phyloP scores from a whole-genome alignment of 1,284 basidiomycete genomes.

The Rhodotorula glutinis region DNA sequence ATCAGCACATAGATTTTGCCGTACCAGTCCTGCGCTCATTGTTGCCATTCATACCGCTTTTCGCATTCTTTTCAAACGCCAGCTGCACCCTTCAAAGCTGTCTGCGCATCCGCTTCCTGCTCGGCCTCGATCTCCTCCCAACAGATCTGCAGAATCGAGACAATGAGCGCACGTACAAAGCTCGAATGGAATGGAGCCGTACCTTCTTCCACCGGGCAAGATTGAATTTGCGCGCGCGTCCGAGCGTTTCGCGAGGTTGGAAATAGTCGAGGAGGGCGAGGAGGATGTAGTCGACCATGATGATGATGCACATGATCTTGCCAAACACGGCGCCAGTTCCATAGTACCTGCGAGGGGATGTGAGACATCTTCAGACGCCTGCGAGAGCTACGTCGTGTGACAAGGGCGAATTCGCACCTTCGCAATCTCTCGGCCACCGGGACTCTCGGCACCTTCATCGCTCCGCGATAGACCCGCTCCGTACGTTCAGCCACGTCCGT shows the following conservation, averaged over 20 bases:
- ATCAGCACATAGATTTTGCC: not conserved
- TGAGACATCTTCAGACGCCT: not conserved
- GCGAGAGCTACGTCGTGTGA: no score
- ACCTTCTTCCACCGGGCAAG: slow-evolving; percentile 30
- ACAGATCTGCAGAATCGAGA: slow-evolving; percentile 20
- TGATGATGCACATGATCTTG: slow-evolving; percentile 52
- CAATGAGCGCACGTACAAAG: not conserved
- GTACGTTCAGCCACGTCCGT: slow-evolving; percentile 71
- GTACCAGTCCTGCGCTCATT: not conserved
- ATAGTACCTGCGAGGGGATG: slow-evolving; percentile 44
- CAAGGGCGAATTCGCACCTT: slow-evolving; percentile 55
- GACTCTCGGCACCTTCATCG: slow-evolving; percentile 60
- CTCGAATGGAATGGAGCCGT: not conserved
- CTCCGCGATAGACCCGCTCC: slow-evolving; percentile 73
- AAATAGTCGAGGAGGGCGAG: slow-evolving; percentile 47
- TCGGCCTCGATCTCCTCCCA: slow-evolving; percentile 20
- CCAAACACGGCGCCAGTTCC: slow-evolving; percentile 51
- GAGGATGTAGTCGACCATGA: slow-evolving; percentile 51
- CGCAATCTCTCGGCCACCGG: slow-evolving; percentile 68
- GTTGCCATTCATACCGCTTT: not conserved
- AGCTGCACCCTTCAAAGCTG: no score
- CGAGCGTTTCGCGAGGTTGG: slow-evolving; percentile 47
- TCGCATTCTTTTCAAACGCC: no score
- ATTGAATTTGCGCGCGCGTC: slow-evolving; percentile 45
- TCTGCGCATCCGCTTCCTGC: not conserved